phyloP scores from a whole-genome alignment of 257 asterid species.

The Datura wrightii region DNA sequence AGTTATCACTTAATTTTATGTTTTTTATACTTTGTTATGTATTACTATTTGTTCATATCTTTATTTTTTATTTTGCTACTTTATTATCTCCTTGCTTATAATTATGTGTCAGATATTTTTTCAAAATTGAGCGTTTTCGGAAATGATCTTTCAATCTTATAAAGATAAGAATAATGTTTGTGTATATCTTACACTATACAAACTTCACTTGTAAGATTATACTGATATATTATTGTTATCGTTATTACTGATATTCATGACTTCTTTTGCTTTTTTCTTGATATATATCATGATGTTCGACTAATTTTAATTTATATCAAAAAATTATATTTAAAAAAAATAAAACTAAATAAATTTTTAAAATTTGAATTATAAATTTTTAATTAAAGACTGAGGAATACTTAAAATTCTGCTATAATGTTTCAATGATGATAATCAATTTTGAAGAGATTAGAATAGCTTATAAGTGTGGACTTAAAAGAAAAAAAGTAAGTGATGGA shows the following conservation, averaged over 20 bases:
- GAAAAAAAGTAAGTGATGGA: too few relatives aligned
- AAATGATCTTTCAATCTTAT: accelerated
- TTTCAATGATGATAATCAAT: background rate
- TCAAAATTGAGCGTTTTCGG: accelerated
- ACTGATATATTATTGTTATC: background rate
- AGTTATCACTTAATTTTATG: background rate
- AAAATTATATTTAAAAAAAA: too few relatives aligned
- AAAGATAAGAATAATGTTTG: background rate
- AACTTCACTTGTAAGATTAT: background rate
- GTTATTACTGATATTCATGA: background rate
- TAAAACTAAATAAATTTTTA: too few relatives aligned
- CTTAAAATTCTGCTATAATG: too few relatives aligned
- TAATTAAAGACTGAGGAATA: too few relatives aligned
- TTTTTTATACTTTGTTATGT: background rate
- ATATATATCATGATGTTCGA: background rate
- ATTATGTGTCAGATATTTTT: background rate
- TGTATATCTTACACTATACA: background rate
- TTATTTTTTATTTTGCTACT: background rate
- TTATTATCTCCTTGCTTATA: background rate
- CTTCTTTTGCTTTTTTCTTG: background rate
- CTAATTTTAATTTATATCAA: background rate
- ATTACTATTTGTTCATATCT: too few relatives aligned
- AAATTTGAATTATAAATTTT: too few relatives aligned
- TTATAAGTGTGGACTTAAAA: background rate
- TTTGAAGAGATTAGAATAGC: background rate